Evolutionary conservation across 495 filamentous ascomycete species (phyloP), one percentile per base, ranked within the genome.

Genomic region (Darksidea phi): DNA sequence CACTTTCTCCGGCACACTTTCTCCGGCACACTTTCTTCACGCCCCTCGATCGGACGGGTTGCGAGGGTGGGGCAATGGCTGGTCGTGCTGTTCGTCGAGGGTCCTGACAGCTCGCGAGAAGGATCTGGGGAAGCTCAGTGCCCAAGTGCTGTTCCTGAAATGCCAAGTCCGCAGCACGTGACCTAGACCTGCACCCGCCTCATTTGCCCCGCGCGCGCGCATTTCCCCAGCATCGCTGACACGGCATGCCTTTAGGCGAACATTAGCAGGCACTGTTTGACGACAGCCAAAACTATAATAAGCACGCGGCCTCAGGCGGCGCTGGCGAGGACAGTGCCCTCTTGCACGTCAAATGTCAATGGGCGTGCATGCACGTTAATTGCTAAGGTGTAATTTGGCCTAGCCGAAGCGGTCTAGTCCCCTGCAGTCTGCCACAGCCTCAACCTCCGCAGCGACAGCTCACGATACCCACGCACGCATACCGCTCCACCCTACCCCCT

Each of bases 381-480:
- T 48, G 8, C 7, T 6, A 23, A 6, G 20, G 53, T n/a, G 23
- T 48, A 48, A 15, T 57, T 28, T 28, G 11, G 43, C 46, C 47
- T 26, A 11, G 56, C n/a, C n/a, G n/a, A n/a, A n/a, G n/a, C n/a
- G n/a, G n/a, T n/a, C n/a, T n/a, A n/a, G n/a, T n/a, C n/a, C n/a
- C n/a, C n/a, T n/a, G n/a, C n/a, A n/a, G n/a, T n/a, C n/a, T n/a
- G n/a, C 46, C 48, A 18, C 48, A 60, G 57, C 57, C 57, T 60
- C 58, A 54, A 49, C 50, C 58, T 61, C 50, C 58, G 50, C 58
- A 61, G 42, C 38, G n/a, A 28, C 28, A 43, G 10, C 36, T 34
- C 21, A 18, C 48, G 28, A 34, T 21, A 49, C 45, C 34, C 54
- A 20, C 48, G 10, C 36, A 25, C 21, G 23, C 50, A 38, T 38